Base-by-base conservation (phyloP, 495 filamentous ascomycete species). In the Coniosporium apollinis region DNA sequence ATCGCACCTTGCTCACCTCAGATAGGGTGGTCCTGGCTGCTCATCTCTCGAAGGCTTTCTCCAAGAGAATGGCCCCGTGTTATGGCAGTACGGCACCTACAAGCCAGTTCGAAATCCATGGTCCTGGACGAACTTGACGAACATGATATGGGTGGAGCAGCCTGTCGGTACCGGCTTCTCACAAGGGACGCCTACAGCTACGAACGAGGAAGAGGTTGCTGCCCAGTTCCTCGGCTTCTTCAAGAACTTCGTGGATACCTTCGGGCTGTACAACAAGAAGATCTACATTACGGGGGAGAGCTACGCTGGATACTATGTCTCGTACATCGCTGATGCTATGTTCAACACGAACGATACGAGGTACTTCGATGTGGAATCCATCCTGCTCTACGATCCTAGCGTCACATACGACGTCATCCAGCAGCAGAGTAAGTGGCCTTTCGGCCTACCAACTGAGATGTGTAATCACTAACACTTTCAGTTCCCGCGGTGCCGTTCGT, bases 301-400 rank as follows among this genome's bases (percentile, higher is more conserved):
- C 36, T 77, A 74, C 50, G 80, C 76, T 15, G 82, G 82, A 4
- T 62, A 63, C 37, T 91, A 86, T 44, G 73, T 83, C 24, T 79
- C 82, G 0, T 91, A 87, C 47, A 76, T 91, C 32, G 73, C 79
- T 1, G 65, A 69, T 44, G 75, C 72, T 6, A 79, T 89, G 63
- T 58, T 87, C 45, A 67, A 80, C 37, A 61, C 60, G 28, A 71
- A 82, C 13, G 66, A 89, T 47, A 73, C 55, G 1, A 60, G 47
- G 2, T 76, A 82, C 47, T 82, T 71, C 50, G 63, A 83, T 44
- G 49, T 84, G 8, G 58, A 66, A n/a, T 72, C 70, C 2, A 66
- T 81, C 34, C 59, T 74, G 49, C 70, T 85, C 40, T 74, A 82
- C 51, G 76, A 82, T 44, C 80, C 79, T 0, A 64, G 62, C 2